A percentile compares a stretch with the other conserved stretches of the same genome.
phyloP scores from a whole-genome alignment of 306 rosid species.

The Morella rubra region DNA sequence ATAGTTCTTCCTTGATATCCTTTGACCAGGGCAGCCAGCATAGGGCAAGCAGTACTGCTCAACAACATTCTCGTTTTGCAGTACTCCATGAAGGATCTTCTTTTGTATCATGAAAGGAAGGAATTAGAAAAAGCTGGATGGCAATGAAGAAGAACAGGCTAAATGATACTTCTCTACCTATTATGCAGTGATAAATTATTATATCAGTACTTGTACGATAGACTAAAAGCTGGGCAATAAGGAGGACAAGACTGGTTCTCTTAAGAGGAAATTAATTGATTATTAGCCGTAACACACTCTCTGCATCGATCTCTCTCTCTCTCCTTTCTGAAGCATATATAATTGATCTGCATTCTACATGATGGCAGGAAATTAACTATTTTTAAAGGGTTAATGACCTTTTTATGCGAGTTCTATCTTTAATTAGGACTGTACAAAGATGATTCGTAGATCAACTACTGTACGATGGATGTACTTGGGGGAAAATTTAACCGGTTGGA shows the following conservation, averaged over 20 bases:
- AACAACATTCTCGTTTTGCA: constrained; percentile 39
- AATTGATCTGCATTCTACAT: too few species aligned
- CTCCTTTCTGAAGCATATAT: not conserved
- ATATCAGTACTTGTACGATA: constrained; percentile 15
- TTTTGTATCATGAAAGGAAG: constrained; percentile 42
- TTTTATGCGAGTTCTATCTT: not conserved
- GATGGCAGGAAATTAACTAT: too few species aligned
- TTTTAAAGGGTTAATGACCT: not conserved
- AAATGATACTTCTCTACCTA: too few species aligned
- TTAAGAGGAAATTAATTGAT: too few species aligned
- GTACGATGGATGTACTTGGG: too few species aligned
- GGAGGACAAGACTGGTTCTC: constrained; percentile 3
- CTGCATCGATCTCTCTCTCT: not conserved
- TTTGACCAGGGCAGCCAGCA: constrained; percentile 59
- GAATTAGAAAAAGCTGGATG: not conserved
- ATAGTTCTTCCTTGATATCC: constrained; percentile 45
- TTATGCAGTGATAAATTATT: not conserved
- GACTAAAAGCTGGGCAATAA: constrained; percentile 24
- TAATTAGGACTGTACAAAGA: too few species aligned
- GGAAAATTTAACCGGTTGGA: too few species aligned
- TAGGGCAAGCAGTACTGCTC: constrained; percentile 31
- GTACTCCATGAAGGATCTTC: constrained; percentile 47
- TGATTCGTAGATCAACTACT: too few species aligned
- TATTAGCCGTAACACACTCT: not conserved
- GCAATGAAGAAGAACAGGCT: not conserved